Conservation (phyloP, 768 basidiomycete genomes). For the Sporobolomyces roseus region DNA sequence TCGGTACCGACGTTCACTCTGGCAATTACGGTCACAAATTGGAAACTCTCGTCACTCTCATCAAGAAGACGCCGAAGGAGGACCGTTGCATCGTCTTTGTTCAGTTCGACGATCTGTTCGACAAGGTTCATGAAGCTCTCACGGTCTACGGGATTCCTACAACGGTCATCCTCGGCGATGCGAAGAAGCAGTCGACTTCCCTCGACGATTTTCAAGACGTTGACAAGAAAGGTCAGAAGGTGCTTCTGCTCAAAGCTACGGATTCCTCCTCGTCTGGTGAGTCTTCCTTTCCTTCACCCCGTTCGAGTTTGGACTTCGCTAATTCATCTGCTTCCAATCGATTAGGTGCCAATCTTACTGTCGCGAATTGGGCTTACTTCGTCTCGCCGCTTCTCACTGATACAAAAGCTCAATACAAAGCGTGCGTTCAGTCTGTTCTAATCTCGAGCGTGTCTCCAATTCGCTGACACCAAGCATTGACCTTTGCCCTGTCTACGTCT, state of each 20-base stretch:
- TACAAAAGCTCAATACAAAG: slow-evolving; percentile 76
- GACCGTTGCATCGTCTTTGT: slow-evolving; percentile 88
- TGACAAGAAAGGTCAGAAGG: slow-evolving; percentile 64
- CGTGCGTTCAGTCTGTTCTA: slow-evolving; percentile 44
- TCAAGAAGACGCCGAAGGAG: slow-evolving; percentile 68
- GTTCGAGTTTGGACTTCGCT: neutral
- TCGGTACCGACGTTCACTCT: slow-evolving; percentile 47
- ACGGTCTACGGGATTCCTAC: slow-evolving; percentile 59
- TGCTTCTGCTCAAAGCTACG: slow-evolving; percentile 79
- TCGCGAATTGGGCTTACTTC: slow-evolving; percentile 92
- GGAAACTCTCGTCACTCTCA: slow-evolving; percentile 64
- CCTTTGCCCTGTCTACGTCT: neutral
- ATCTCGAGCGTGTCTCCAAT: slow-evolving; percentile 48
- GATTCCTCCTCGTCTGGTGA: slow-evolving; percentile 92
- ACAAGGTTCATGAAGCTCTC: slow-evolving; percentile 82
- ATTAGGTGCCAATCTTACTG: slow-evolving; percentile 66
- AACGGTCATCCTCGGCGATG: slow-evolving; percentile 69
- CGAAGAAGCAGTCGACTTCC: slow-evolving; percentile 65
- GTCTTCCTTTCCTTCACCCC: slow-evolving; percentile 15
- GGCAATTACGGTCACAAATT: slow-evolving; percentile 49
- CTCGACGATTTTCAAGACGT: slow-evolving; percentile 81
- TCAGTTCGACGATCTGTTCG: slow-evolving; percentile 91
- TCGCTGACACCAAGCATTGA: neutral
- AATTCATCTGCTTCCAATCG: neutral
- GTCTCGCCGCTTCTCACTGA: slow-evolving; percentile 81